Evolutionary conservation across 2,329 filamentous ascomycete genomes (phyloP).

Genomic region (Colletotrichum orbiculare): DNA sequence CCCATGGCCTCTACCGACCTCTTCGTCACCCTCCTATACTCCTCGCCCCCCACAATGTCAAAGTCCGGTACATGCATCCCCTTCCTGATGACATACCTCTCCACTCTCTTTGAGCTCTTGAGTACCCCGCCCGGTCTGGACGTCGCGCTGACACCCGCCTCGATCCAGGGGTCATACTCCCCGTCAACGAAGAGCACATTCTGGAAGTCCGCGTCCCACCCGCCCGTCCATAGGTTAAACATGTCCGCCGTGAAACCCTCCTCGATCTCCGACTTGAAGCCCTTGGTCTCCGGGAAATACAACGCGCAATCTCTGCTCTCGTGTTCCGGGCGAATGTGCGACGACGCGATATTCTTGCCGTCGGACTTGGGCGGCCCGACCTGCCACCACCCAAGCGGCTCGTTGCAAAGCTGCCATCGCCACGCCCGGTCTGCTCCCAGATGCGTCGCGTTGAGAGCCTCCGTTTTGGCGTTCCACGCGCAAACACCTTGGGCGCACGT

Average conservation of each 20-base stretch:
- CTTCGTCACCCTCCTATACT: constrained; percentile 4
- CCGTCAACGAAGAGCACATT: constrained; percentile 34
- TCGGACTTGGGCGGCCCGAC: constrained; percentile 23
- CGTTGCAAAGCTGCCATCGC: constrained; percentile 34
- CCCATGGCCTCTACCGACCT: constrained; percentile 28
- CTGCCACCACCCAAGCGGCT: constrained; percentile 32
- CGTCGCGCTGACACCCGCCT: constrained; percentile 27
- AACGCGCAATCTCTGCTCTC: constrained; percentile 12
- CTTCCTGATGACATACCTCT: constrained; percentile 24
- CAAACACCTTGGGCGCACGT: constrained; percentile 7
- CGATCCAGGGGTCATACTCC: constrained; percentile 32
- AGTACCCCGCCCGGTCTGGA: constrained; percentile 27
- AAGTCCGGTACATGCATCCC: constrained; percentile 26
- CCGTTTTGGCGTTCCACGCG: background rate
- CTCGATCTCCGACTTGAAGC: constrained; percentile 18
- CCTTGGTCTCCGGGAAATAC: constrained; percentile 19
- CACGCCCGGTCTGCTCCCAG: constrained; percentile 11
- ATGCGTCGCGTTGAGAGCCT: background rate
- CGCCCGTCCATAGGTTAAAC: constrained; percentile 31
- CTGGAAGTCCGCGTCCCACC: constrained; percentile 24
- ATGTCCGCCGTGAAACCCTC: constrained; percentile 25
- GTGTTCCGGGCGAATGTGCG: constrained; percentile 10
- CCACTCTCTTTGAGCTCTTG: constrained; percentile 20
- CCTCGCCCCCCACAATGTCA: background rate
- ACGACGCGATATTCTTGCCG: constrained; percentile 29